Conservation (phyloP, 2,329 filamentous ascomycete genomes). For the Epicoccum nigrum region DNA sequence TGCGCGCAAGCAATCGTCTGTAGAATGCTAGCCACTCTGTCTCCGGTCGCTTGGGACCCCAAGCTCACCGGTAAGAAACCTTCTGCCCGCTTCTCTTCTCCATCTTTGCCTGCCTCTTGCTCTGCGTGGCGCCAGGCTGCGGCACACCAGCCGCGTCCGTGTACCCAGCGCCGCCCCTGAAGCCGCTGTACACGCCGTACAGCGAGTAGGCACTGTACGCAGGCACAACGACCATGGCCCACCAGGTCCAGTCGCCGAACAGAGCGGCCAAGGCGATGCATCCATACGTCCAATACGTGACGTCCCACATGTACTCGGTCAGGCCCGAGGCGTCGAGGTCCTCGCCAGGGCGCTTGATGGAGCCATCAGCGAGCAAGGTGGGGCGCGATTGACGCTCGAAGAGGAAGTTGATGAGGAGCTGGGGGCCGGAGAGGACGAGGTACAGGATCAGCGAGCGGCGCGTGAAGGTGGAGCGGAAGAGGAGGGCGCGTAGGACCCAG, state of each 20-base stretch:
- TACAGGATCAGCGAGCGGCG: constrained; percentile 66
- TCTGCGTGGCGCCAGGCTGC: constrained; percentile 40
- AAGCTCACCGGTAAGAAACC: constrained; percentile 52
- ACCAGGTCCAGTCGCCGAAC: constrained; percentile 82
- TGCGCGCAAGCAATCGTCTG: too few relatives aligned
- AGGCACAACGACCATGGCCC: constrained; percentile 61
- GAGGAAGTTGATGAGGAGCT: constrained; percentile 79
- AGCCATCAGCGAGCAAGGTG: constrained; percentile 63
- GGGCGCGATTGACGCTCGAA: constrained; percentile 87
- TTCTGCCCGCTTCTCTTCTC: constrained; percentile 59
- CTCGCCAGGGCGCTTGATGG: constrained; percentile 80
- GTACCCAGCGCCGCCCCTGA: constrained; percentile 47
- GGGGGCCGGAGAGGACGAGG: constrained; percentile 72
- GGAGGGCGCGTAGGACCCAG: constrained; percentile 69
- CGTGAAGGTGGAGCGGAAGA: constrained; percentile 67
- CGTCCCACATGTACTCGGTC: constrained; percentile 98
- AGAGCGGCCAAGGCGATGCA: constrained; percentile 73
- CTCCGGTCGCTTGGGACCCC: too few relatives aligned
- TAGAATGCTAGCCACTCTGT: too few relatives aligned
- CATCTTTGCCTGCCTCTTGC: constrained; percentile 59
- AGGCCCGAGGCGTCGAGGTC: constrained; percentile 86
- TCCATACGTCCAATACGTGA: constrained; percentile 92
- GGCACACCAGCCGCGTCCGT: constrained; percentile 50
- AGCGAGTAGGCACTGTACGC: constrained; percentile 54
- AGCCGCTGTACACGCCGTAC: constrained; percentile 55